phyloP scores from a whole-genome alignment of 352 stramenopile species.

The Blastocystis sp. region DNA sequence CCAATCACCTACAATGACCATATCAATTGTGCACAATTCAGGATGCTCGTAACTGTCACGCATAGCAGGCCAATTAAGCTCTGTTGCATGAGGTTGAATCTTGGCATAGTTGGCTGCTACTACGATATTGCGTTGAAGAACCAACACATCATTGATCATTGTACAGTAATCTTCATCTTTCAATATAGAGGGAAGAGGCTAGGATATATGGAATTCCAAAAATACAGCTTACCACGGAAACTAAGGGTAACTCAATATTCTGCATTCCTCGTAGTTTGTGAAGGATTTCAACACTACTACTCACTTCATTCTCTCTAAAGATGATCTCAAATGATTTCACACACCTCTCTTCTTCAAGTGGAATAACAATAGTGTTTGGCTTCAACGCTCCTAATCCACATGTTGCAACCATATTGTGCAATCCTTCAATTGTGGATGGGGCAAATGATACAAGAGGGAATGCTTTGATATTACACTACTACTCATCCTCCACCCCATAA shows the following conservation, averaged over 20 bases:
- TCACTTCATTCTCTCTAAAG: not conserved
- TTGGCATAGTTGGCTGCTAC: slow-evolving; percentile 68
- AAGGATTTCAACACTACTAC: not conserved
- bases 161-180: slow-evolving; percentile 66
- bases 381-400: slow-evolving; percentile 73
- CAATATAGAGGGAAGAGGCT: not conserved
- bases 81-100: slow-evolving; percentile 65
- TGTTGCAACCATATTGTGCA: slow-evolving; percentile 72
- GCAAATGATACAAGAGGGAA: slow-evolving; percentile 69
- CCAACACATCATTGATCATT: slow-evolving; percentile 68
- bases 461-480: slow-evolving; percentile 64
- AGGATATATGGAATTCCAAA: not conserved
- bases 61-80: not conserved
- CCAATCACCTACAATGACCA: slow-evolving; percentile 47
- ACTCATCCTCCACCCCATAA: not conserved
- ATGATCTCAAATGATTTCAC: slow-evolving; percentile 37
- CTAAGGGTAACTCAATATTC: not conserved
- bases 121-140: slow-evolving; percentile 71
- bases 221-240: slow-evolving; percentile 5
- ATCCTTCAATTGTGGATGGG: slow-evolving; percentile 67
- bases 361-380: slow-evolving; percentile 71
- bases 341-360: slow-evolving; percentile 68
- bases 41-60: not conserved
- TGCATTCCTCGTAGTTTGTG: not conserved
- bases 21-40: slow-evolving; percentile 9